Base-by-base conservation (phyloP, 805 yeast species). In the Hanseniaspora singularis region DNA sequence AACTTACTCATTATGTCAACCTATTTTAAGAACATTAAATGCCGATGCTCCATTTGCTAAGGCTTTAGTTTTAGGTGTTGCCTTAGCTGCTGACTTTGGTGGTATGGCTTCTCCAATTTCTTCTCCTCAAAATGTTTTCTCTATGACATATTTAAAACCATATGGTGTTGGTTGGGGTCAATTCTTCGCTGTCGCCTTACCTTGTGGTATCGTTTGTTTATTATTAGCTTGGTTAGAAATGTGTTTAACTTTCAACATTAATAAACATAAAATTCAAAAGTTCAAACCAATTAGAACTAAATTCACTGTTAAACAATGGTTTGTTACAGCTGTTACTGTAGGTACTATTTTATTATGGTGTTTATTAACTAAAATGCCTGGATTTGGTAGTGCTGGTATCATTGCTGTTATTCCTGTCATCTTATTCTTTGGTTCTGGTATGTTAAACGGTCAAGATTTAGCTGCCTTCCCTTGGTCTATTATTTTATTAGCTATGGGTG, bases 31-130 rank as follows among this genome's bases (percentile, higher is more conserved):
- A 54, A 79, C 89, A 1, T 64, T 87, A 37, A 84, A 88, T 12
- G 74, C 78, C 18, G 77, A 76, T 26, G 76, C 87, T n/a, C 79
- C 81, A 12, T 83, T 87, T 56, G 84, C 86, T 3, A 79, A 84
- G 59, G 86, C 95, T 0, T 69, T 89, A 53, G 79, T 89, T 40
- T 67, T 89, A 47, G 96, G 96, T 46, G 82, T 89, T 53, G 96
- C 97, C 0, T 68, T 89, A 42, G 83, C 96, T 3, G 84, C 95
- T 22, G 84, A 89, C 60, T 70, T 89, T 48, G 96, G 95, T 20
- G 97, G 97, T 57, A 86, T 88, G 94, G 80, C 95, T 0, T 85
- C 95, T 16, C 97, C 97, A 9, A 89, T 89, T 56, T 85, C 96
- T 1, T 85, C 95, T 2, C 97, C 97, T 2, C 97, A 89, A 62